Evolutionary conservation across 2,329 filamentous ascomycete genomes (phyloP).

Genomic region (Sporothrix luriei): DNA sequence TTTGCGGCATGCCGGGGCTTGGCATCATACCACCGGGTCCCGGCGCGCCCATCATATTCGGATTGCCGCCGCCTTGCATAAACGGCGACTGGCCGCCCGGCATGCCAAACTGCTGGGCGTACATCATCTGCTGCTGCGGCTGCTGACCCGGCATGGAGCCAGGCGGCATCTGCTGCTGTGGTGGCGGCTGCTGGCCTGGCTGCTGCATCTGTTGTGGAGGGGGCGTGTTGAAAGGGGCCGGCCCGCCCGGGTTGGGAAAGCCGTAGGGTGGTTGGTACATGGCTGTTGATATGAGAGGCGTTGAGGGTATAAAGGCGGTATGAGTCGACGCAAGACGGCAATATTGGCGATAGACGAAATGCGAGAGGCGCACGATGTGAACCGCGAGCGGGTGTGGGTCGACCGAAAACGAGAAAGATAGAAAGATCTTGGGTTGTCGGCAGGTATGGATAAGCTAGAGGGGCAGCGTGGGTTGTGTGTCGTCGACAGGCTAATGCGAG

Average conservation of each 20-base stretch:
- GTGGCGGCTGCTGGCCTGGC: slow-evolving; percentile 31
- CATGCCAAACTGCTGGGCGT: slow-evolving; percentile 61
- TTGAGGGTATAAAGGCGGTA: not conserved
- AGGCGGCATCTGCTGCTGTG: slow-evolving; percentile 49
- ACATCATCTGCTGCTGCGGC: slow-evolving; percentile 62
- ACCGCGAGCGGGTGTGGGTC: too few relatives aligned
- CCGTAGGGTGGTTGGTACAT: slow-evolving; percentile 62
- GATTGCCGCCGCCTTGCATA: slow-evolving; percentile 46
- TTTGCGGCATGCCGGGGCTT: slow-evolving; percentile 61
- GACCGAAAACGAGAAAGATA: too few relatives aligned
- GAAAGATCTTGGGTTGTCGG: not conserved
- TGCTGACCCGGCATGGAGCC: slow-evolving; percentile 47
- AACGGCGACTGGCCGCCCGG: slow-evolving; percentile 53
- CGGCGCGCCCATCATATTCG: slow-evolving; percentile 59
- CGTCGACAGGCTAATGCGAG: slow-evolving; percentile 18
- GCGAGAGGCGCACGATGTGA: not conserved
- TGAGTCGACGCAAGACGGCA: not conserved
- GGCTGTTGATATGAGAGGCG: slow-evolving; percentile 37
- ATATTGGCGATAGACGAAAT: not conserved
- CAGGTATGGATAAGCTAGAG: not conserved
- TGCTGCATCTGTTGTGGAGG: slow-evolving; percentile 49
- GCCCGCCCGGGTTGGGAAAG: slow-evolving; percentile 57
- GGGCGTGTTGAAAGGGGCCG: slow-evolving; percentile 54
- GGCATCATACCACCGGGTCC: slow-evolving; percentile 65
- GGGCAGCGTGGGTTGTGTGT: not conserved